Evolutionary conservation across 1,284 basidiomycete genomes (phyloP).

Genomic region (Leucoagaricus sp.): DNA sequence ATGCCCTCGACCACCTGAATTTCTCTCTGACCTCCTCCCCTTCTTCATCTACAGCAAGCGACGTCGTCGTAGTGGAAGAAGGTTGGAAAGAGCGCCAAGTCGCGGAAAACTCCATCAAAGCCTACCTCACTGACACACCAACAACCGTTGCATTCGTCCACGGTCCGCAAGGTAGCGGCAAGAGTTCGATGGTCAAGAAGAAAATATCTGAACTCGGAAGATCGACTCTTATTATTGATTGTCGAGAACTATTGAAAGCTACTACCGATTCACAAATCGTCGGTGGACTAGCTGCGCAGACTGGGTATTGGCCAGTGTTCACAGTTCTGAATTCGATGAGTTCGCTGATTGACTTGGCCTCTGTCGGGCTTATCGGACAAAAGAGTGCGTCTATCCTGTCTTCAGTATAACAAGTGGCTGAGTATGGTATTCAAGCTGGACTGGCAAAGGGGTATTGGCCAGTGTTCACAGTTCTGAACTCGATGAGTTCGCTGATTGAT

Average conservation of each 20-base stretch:
- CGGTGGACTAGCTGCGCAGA: constrained; percentile 73
- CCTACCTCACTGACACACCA: constrained; percentile 77
- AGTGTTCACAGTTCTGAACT: constrained; percentile 87
- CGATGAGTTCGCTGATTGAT: constrained; percentile 86
- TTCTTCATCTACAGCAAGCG: constrained; percentile 4
- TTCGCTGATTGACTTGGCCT: constrained; percentile 90
- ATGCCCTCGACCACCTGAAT: constrained; percentile 54
- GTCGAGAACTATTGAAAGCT: constrained; percentile 72
- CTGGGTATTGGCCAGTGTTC: constrained; percentile 91
- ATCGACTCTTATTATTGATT: constrained; percentile 74
- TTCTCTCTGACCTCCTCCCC: not conserved
- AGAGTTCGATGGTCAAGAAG: constrained; percentile 68
- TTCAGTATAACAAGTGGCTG: too few species aligned
- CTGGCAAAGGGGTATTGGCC: constrained; percentile 81
- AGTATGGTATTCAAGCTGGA: constrained; percentile 1
- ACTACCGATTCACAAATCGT: constrained; percentile 76
- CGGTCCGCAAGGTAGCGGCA: constrained; percentile 92
- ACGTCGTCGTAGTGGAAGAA: constrained; percentile 27
- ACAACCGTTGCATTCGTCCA: constrained; percentile 79
- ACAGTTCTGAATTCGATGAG: constrained; percentile 86
- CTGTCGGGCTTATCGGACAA: constrained; percentile 91
- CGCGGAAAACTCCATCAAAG: constrained; percentile 67
- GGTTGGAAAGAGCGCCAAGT: constrained; percentile 86
- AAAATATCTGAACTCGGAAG: constrained; percentile 58
- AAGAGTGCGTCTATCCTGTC: constrained; percentile 57